These are phyloP conservation scores for Tranzscheliella williamsii DNA, from an alignment of 1,284 basidiomycete genomes.

Conservation along the genomic window DNA sequence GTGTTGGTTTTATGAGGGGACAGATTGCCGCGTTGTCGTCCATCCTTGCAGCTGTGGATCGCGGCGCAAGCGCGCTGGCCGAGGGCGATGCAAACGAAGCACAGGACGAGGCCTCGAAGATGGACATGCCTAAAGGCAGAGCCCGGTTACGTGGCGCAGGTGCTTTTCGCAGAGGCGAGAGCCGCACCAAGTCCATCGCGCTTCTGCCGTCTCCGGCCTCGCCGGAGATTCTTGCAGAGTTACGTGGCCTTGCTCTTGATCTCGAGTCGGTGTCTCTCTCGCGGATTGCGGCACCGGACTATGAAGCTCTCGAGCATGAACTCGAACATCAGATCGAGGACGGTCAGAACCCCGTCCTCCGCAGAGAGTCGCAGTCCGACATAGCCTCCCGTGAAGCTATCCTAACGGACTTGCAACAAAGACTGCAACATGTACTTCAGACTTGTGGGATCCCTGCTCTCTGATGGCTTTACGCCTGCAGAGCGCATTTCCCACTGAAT, in stretches of 20 bases:
- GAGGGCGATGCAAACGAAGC: neutral
- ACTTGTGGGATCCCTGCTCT: slow-evolving; percentile 2
- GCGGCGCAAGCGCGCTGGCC: neutral
- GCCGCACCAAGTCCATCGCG: neutral
- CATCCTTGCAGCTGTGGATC: neutral
- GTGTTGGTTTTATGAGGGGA: slow-evolving; percentile 74
- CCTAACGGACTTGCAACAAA: slow-evolving; percentile 1
- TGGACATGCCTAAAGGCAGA: neutral
- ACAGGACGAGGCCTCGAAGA: neutral
- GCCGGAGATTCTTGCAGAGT: slow-evolving; percentile 5
- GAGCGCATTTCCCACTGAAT: too few species aligned
- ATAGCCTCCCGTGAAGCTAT: slow-evolving; percentile 2
- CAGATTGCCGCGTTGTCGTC: slow-evolving; percentile 68
- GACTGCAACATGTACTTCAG: slow-evolving; percentile 4
- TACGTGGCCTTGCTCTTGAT: slow-evolving; percentile 5
- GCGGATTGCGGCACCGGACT: slow-evolving; percentile 31
- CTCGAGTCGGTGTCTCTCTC: slow-evolving; percentile 11
- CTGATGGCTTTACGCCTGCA: slow-evolving; percentile 1
- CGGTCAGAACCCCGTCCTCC: neutral
- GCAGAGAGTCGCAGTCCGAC: slow-evolving; percentile 9
- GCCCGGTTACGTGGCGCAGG: neutral
- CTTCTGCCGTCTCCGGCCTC: slow-evolving; percentile 3
- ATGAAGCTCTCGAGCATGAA: slow-evolving; percentile 45
- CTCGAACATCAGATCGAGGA: slow-evolving; percentile 21
- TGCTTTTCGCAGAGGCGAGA: neutral